Evolutionary conservation across 352 stramenopile genomes (phyloP).

Genomic region (Phytophthora agathidicida): DNA sequence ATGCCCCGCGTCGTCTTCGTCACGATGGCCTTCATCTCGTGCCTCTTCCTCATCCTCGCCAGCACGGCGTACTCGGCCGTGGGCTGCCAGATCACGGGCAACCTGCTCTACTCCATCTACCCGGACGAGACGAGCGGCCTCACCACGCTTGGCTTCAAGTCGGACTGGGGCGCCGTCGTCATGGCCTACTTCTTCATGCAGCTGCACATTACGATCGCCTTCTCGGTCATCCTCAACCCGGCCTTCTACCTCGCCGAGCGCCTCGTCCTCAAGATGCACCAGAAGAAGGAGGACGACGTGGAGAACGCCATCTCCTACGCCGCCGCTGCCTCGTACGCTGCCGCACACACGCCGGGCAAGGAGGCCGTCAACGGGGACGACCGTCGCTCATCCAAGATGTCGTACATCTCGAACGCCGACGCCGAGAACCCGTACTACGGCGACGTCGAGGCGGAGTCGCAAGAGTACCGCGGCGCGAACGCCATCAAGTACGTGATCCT

Average conservation of each 20-base stretch:
- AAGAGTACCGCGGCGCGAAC: constrained; percentile 41
- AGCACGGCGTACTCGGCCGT: constrained; percentile 46
- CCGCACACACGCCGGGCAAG: constrained; percentile 19
- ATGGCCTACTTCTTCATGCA: constrained; percentile 40
- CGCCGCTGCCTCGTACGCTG: constrained; percentile 21
- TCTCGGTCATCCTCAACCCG: constrained; percentile 43
- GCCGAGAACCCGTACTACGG: constrained; percentile 32
- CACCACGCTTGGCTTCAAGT: constrained; percentile 42
- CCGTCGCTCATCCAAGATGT: constrained; percentile 40
- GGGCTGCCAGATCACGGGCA: constrained; percentile 59
- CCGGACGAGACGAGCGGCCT: constrained; percentile 29
- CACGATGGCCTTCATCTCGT: constrained; percentile 42
- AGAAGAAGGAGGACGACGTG: constrained; percentile 38
- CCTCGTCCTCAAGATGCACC: constrained; percentile 42
- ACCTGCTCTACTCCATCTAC: constrained; percentile 61
- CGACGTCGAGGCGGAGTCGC: constrained; percentile 31
- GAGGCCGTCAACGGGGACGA: constrained; percentile 19
- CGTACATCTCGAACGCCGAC: constrained; percentile 46
- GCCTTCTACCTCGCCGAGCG: constrained; percentile 45
- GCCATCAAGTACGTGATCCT: constrained; percentile 46
- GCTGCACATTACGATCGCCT: constrained; percentile 39
- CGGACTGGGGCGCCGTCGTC: constrained; percentile 34
- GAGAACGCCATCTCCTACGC: constrained; percentile 30
- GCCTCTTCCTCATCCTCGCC: constrained; percentile 40
- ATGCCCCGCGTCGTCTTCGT: constrained; percentile 36